phyloP scores from a whole-genome alignment of 805 yeast genomes.

The Wickerhamomyces subpelliculosus region DNA sequence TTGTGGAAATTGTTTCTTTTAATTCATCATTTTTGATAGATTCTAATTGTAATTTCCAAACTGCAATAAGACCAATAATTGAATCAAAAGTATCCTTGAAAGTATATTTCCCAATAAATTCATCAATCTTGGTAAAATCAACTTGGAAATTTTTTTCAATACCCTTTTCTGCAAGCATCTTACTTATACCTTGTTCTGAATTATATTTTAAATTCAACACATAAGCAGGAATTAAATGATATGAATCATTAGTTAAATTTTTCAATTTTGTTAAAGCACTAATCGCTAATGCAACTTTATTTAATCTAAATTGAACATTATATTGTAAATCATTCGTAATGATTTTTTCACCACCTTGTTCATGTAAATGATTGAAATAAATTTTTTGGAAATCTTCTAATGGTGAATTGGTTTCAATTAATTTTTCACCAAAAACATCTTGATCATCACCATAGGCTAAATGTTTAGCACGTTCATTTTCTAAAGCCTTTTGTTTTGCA shows the following conservation, averaged over 20 bases:
- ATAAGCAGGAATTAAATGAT: conserved; percentile 13
- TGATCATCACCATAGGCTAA: conserved; percentile 38
- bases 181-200: conserved; percentile 14
- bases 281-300: conserved; percentile 19
- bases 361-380: conserved; percentile 31
- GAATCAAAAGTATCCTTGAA: conserved; percentile 6
- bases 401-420: conserved; percentile 29
- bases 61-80: conserved; percentile 9
- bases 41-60: conserved; percentile 11
- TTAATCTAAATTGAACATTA: conserved; percentile 14
- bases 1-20: conserved; percentile 7
- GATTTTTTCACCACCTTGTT: conserved; percentile 37
- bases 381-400: conserved; percentile 37
- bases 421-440: conserved; percentile 53
- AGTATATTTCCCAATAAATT: conserved; percentile 11
- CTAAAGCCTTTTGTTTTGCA: conserved; percentile 46
- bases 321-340: conserved; percentile 10
- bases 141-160: conserved; percentile 18
- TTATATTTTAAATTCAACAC: conserved; percentile 16
- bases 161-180: conserved; percentile 19
- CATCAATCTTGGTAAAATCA: conserved; percentile 8
- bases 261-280: conserved; percentile 15
- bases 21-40: conserved; percentile 24
- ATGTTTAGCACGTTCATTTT: conserved; percentile 40
- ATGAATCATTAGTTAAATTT: conserved; percentile 12